Base-by-base conservation (phyloP, 495 filamentous ascomycete genomes). In the Tuber magnatum region DNA sequence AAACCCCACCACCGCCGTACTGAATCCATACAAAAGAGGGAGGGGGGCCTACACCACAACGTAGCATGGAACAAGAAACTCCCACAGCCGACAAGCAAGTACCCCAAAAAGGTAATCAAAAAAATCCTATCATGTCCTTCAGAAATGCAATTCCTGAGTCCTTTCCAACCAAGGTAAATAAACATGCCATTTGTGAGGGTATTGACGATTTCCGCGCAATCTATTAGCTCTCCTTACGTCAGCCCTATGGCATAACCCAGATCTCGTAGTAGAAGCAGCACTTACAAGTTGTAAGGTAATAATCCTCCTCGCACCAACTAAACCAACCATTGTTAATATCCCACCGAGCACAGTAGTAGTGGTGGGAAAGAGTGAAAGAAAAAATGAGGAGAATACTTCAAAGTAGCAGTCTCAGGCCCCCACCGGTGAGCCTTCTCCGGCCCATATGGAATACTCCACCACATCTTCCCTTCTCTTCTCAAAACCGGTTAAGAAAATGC, bases 51-150 rank as follows among this genome's bases (percentile, higher is more conserved):
- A 90, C 92, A 95, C 86, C 93, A 94, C 32, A 96, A 84, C 3
- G 93, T 92, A 16, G 91, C 87, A 79, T 97, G 93, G 80, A 97
- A 97, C 35, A 91, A 83, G 82, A 94, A 93, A 77, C 91, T 93
- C 14, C 93, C 93, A 14, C 88, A 85, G 20, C 93, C 93, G 3
- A 97, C 92, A n/a, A 92, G 82, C 2, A 94, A 84, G 82, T 94
- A 95, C 43, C 93, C 93, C 72, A 88, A 77, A 78, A 89, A 93
- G 38, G 90, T 87, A 14, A 94, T 86, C 72, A 89, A 74, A 84
- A 94, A 95, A 65, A 95, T 89, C 73, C 83, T 84, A 74, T 93
- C 91, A 83, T 95, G 93, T 42, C 87, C 84, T 84, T 94, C 86
- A 74, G 86, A 87, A 22, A 88, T 81, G 80, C 92, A 93, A 83